phyloP scores from a whole-genome alignment of 305 asterid species.

The Solanum aculeatissimum region DNA sequence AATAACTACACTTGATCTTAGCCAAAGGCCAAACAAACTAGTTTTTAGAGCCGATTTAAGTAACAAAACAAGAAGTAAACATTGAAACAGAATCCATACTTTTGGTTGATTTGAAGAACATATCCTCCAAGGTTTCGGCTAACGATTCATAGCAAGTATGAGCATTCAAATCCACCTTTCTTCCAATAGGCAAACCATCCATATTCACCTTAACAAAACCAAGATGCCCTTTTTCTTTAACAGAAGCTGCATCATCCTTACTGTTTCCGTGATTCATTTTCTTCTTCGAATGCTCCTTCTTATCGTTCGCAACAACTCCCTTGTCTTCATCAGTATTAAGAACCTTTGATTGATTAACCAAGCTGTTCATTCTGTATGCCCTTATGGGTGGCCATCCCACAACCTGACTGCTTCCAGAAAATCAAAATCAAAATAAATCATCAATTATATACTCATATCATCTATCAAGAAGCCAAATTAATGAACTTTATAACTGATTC shows the following conservation, averaged over 20 bases:
- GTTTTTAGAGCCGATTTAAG: background rate
- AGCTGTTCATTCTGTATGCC: conserved; percentile 57
- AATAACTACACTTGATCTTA: conserved; percentile 33
- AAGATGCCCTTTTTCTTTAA: conserved; percentile 32
- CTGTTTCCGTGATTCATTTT: conserved; percentile 43
- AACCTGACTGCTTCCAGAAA: conserved; percentile 57
- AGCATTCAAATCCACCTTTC: conserved; percentile 74
- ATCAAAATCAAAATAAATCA: background rate
- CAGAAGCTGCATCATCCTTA: conserved; percentile 12
- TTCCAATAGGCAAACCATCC: conserved; percentile 78
- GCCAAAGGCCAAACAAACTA: conserved; percentile 33
- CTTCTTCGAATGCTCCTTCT: conserved; percentile 46
- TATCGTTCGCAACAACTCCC: conserved; percentile 44
- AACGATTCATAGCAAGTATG: conserved; percentile 51
- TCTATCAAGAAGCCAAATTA: background rate
- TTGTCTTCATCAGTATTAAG: conserved; percentile 37
- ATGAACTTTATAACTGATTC: background rate
- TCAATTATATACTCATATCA: background rate
- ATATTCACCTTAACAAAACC: conserved; percentile 76
- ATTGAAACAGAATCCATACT: conserved; percentile 12
- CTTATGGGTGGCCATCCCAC: conserved; percentile 98
- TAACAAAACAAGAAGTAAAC: background rate
- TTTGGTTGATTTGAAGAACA: conserved; percentile 55
- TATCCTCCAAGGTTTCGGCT: conserved; percentile 49
- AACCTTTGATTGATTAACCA: conserved; percentile 53